A percentile compares a stretch with the other conserved stretches of the same genome.
These are phyloP conservation scores for Kazachstania psychrophila DNA, from an alignment of 805 yeast genomes.

Conservation along the genomic window DNA sequence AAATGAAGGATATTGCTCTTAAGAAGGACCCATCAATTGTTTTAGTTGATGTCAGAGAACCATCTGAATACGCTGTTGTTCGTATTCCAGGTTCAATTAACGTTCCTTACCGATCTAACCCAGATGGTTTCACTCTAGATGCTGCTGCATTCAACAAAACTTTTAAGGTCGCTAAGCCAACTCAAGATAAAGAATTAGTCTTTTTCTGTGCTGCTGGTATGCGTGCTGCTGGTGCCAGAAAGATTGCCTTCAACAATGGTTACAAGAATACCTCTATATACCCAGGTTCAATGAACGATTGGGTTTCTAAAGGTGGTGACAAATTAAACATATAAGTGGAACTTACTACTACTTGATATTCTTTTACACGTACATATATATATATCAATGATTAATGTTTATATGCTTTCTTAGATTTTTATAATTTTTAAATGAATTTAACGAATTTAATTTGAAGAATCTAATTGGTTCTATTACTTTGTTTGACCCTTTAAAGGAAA, in stretches of 20 bases:
- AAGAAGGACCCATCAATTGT: constrained; percentile 38
- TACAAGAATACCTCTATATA: constrained; percentile 69
- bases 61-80: constrained; percentile 58
- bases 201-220: constrained; percentile 86
- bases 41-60: constrained; percentile 81
- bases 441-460: no score
- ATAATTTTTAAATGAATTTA: not conserved
- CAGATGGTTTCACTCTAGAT: constrained; percentile 70
- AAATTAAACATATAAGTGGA: constrained; percentile 4
- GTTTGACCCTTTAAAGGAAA: no score
- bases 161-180: constrained; percentile 71
- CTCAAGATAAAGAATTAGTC: constrained; percentile 49
- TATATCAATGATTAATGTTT: not conserved
- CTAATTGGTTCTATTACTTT: no score
- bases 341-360: not conserved
- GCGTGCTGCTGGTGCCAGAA: constrained; percentile 73
- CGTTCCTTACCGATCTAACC: constrained; percentile 74
- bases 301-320: constrained; percentile 38
- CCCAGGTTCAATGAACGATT: constrained; percentile 74
- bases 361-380: not conserved
- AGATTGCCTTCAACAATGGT: constrained; percentile 74
- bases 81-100: constrained; percentile 76
- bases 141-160: constrained; percentile 60
- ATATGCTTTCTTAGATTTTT: no score
- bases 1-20: constrained; percentile 38